Base-by-base conservation (phyloP, 192 early-diverging fungal genomes). In the Coemansia sp. region DNA sequence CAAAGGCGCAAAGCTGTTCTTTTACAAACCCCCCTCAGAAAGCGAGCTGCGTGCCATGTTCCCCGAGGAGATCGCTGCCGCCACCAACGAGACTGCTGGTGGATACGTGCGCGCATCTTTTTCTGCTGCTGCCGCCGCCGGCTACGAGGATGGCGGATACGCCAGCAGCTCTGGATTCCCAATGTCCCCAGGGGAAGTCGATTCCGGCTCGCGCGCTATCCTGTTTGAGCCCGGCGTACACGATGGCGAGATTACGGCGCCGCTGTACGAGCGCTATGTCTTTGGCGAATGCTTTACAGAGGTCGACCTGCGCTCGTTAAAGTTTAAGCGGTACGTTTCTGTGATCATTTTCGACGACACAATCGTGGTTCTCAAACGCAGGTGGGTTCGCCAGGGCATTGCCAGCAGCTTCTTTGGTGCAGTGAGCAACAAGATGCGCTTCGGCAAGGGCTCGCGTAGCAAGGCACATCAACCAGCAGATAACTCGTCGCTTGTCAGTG, bases 1-100 rank as follows among this genome's bases (percentile, higher is more conserved):
- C 36, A 88, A 88, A 73, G 90, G 90, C 4, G 88, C 88, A 62
- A 92, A 92, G 66, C 68, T 92, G 12, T 92, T 89, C 66, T 88
- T 91, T 65, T 92, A 91, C 71, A 89, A 89, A 64, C 83, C 88
- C 20, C 79, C 84, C 5, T 76, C 87, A 0, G 86, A 88, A 57
- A 81, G 76, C 60, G 86, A 86, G 55, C 62, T 85, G 81, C 84
- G 84, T 35, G 78, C 71, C 34, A 72, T 80, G 75, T 85, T 85
- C 34, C 84, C 84, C 5, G 84, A 85, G 49, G 82, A 80, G 72
- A 78, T 70, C 49, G 78, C 70, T 1, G 79, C 79, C 0, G 79
- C 75, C n/a, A 69, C 71, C 5, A 82, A 77, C 66, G 79, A 82
- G 75, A 76, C 79, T 8, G 79, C 71, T 14, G 79, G 79, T 36